Base-by-base conservation (phyloP, 2,329 filamentous ascomycete species). In the Fusarium sp. region DNA sequence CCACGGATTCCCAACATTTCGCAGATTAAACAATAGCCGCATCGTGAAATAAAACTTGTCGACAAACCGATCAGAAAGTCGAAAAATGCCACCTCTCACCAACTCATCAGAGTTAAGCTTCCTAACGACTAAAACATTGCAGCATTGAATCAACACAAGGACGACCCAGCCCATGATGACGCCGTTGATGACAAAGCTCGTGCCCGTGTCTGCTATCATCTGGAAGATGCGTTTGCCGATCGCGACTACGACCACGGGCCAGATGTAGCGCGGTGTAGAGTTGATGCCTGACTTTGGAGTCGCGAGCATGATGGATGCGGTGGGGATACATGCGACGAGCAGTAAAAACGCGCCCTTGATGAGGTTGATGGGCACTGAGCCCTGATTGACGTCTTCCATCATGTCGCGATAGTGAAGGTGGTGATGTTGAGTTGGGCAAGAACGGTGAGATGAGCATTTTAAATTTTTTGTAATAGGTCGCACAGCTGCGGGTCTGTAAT, bases 131-230 rank as follows among this genome's bases (percentile, higher is more conserved):
- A 58, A 23, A 20, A 30, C n/a, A 25, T 58, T 58, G 34, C 56
- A 58, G 16, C 56, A 58, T 4, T 58, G 56, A 0, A 58, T 27
- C 20, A 58, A 3, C 1, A 39, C 56, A 4, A 58, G 16, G 0
- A 37, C 35, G 9, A 39, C 56, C 56, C 35, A 35, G 1, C 56
- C 56, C 32, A 58, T 58, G 23, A 58, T 39, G 35, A 58, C 34
- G 11, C 56, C 32, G 34, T 68, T 68, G 59, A 68, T 34, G 37
- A 64, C 66, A 25, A 66, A 20, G 23, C 67, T 70, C 5, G 63
- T 58, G 30, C 56, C 37, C n/a, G 25, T 62, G 14, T 25, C 39
- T 25, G 67, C 30, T 8, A 63, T 20, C 32, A 37, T 23, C 11
- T 60, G 18, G 18, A 68, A 52, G 23, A 68, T 30, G 11, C 37